A percentile compares a stretch with the other conserved stretches of the same genome.
Conservation (phyloP, 768 basidiomycete genomes). For the Phaffia tasmanica region DNA sequence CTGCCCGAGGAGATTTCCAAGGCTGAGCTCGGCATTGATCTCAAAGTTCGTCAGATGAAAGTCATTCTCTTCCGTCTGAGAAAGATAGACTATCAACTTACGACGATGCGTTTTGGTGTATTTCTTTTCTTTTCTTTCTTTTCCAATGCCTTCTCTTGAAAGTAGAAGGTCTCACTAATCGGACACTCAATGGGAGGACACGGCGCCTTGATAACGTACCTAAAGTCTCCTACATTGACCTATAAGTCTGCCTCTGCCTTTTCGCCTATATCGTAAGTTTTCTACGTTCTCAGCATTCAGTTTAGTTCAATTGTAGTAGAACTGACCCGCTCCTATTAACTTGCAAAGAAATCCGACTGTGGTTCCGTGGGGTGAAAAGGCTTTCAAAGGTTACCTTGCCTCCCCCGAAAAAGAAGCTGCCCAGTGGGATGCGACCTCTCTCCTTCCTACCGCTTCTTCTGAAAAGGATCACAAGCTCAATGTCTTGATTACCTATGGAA, state of each 20-base stretch:
- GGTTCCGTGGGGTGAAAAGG: constrained; percentile 84
- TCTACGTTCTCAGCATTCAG: background rate
- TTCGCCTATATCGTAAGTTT: constrained; percentile 36
- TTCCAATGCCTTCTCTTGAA: constrained; percentile 1
- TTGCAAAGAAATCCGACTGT: constrained; percentile 62
- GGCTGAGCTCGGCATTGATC: constrained; percentile 40
- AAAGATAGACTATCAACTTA: background rate
- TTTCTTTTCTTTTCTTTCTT: background rate
- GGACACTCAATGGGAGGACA: constrained; percentile 99
- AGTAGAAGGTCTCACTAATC: constrained; percentile 69
- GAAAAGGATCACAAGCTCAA: constrained; percentile 45
- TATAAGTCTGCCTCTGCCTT: constrained; percentile 87
- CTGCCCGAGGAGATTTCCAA: constrained; percentile 66
- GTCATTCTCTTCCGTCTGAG: background rate
- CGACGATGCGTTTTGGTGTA: background rate
- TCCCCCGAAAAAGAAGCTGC: constrained; percentile 64
- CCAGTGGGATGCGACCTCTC: constrained; percentile 72
- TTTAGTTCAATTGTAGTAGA: background rate
- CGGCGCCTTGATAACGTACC: constrained; percentile 82
- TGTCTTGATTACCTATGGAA: constrained; percentile 68
- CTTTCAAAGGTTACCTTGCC: constrained; percentile 68
- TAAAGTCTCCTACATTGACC: constrained; percentile 51
- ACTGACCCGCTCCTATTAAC: background rate
- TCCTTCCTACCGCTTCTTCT: constrained; percentile 54
- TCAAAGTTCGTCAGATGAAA: background rate